These are phyloP conservation scores for Saccharomyces pastorianus DNA, from an alignment of 1,139 yeast genomes.

Conservation along the genomic window DNA sequence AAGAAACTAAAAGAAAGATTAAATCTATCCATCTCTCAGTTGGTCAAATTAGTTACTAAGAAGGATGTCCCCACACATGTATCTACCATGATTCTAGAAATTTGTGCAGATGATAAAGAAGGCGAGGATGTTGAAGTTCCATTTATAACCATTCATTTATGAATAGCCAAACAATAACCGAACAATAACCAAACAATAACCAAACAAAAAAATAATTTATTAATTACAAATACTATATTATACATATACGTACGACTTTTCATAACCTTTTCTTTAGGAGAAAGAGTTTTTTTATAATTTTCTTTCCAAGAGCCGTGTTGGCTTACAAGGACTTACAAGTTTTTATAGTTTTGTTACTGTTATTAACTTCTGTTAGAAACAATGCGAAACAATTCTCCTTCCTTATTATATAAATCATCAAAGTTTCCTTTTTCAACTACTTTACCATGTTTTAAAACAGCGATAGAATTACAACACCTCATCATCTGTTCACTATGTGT, in stretches of 20 bases:
- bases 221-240: not conserved
- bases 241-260: not conserved
- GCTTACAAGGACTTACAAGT: too few relatives aligned
- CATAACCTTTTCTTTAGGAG: not conserved
- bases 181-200: constrained; percentile 2
- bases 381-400: constrained; percentile 12
- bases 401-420: constrained; percentile 18
- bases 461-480: constrained; percentile 39
- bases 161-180: constrained; percentile 2
- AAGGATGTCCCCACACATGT: constrained; percentile 72
- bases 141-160: constrained; percentile 55
- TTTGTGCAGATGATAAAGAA: constrained; percentile 83
- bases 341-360: not conserved
- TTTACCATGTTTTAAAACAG: constrained; percentile 40
- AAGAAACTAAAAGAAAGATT: constrained; percentile 78
- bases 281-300: not conserved
- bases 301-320: too few relatives aligned
- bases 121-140: constrained; percentile 98
- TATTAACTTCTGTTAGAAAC: not conserved
- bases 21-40: constrained; percentile 55
- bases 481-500: constrained; percentile 58
- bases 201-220: not conserved
- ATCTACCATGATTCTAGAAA: constrained; percentile 72
- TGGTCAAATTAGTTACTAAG: constrained; percentile 76
- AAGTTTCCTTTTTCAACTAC: constrained; percentile 36